Conservation (phyloP, 495 filamentous ascomycete species). For the Podospora anserina region DNA sequence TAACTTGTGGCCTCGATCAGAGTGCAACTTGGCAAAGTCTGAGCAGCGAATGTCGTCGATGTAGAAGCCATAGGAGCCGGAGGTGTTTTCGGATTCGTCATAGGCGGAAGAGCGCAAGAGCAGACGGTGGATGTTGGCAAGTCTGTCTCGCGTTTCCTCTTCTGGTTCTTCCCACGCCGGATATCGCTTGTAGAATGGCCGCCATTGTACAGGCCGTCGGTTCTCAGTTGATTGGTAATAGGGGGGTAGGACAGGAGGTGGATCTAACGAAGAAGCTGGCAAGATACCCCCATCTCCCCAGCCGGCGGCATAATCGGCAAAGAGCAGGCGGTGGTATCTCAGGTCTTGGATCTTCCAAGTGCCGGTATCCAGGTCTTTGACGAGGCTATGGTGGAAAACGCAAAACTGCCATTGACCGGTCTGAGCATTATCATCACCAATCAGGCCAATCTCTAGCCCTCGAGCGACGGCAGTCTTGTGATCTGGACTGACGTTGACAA, state of each 20-base stretch:
- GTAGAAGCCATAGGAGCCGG: conserved; percentile 25
- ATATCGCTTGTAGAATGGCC: too few relatives aligned
- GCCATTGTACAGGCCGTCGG: too few relatives aligned
- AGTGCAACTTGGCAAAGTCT: conserved; percentile 18
- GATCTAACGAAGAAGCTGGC: neutral
- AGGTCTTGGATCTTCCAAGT: conserved; percentile 23
- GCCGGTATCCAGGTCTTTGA: conserved; percentile 16
- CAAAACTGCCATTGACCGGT: conserved; percentile 21
- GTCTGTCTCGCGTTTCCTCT: neutral
- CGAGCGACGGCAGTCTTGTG: conserved; percentile 10
- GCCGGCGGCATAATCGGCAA: conserved; percentile 18
- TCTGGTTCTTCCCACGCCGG: too few relatives aligned
- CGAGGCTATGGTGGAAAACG: conserved; percentile 17
- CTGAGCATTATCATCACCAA: conserved; percentile 15
- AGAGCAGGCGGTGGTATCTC: conserved; percentile 9
- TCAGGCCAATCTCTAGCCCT: conserved; percentile 23
- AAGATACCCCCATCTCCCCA: conserved; percentile 20
- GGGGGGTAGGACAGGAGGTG: conserved; percentile 4
- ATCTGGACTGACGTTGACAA: conserved; percentile 15
- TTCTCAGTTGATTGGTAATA: too few relatives aligned
- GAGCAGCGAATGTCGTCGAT: conserved; percentile 22
- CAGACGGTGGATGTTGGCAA: conserved; percentile 16
- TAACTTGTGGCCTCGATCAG: conserved; percentile 18
- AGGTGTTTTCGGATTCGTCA: conserved; percentile 22
- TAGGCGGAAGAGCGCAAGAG: conserved; percentile 19